A percentile compares a stretch with the other conserved stretches of the same genome.
Evolutionary conservation across 768 basidiomycete species (phyloP).

Genomic region (Amanita subjunquillea): DNA sequence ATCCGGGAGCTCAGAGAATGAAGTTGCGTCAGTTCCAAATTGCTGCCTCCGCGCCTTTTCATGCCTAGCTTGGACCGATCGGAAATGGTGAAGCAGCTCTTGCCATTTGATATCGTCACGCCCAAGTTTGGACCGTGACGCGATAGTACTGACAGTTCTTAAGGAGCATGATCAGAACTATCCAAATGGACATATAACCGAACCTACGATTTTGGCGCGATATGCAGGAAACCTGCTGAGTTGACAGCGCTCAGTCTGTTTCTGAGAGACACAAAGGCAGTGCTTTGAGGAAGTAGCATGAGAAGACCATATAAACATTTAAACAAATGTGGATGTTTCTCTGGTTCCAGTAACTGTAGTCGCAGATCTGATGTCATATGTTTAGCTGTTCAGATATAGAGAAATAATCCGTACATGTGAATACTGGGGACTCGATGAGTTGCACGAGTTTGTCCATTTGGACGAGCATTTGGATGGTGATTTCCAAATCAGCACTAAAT

Average conservation of each 20-base stretch:
- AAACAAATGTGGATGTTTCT: conserved; percentile 91
- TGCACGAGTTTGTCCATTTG: conserved; percentile 98
- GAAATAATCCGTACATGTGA: conserved; percentile 63
- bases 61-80: conserved; percentile 79
- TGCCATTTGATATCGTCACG: conserved; percentile 97
- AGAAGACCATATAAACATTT: conserved; percentile 95
- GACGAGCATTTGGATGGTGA: conserved; percentile 88
- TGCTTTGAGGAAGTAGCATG: conserved; percentile 96
- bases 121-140: conserved; percentile 65
- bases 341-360: conserved; percentile 91
- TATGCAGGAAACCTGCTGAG: conserved; percentile 88
- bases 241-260: conserved; percentile 94
- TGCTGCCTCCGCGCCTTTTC: conserved; percentile 83
- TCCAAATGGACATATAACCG: background rate
- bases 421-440: conserved; percentile 95
- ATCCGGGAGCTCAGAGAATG: conserved; percentile 39
- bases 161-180: background rate
- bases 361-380: conserved; percentile 49
- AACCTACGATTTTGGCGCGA: conserved; percentile 75
- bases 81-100: conserved; percentile 88
- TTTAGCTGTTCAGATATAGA: background rate
- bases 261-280: conserved; percentile 88
- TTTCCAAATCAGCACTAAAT: conserved; percentile 85
- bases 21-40: conserved; percentile 49
- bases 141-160: conserved; percentile 22